Evolutionary conservation across 1,284 basidiomycete species (phyloP), one percentile per base, ranked within the genome.

Genomic region (Termitomyces sp.): DNA sequence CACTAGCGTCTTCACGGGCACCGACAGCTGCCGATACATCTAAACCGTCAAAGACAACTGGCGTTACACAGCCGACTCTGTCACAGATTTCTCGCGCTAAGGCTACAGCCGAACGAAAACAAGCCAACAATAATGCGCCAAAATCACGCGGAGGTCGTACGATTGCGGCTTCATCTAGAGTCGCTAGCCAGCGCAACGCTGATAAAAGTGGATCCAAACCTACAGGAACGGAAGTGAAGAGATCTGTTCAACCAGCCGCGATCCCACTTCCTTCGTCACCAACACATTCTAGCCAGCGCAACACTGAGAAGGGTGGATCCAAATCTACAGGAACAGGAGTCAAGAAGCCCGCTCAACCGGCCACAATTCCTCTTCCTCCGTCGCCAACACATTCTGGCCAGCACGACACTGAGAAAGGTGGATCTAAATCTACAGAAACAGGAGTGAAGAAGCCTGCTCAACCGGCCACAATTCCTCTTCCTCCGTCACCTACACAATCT

Each of bases 141-240:
- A 64, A 70, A 53, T n/a, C 74, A 71, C 41, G 72, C 72, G 51
- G 71, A 72, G 9, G 71, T 70, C 45, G 50, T 33, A 31, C 44
- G 8, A 33, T 21, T 40, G n/a, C 39, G 30, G 26, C 11, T 3
- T 11, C 21, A 35, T 46, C 45, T 9, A n/a, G 30, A 26, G 11
- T 33, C 16, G n/a, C n/a, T n/a, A n/a, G n/a, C n/a, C n/a, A n/a
- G n/a, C n/a, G n/a, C n/a, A n/a, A n/a, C n/a, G n/a, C n/a, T n/a
- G n/a, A n/a, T n/a, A n/a, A n/a, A n/a, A n/a, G n/a, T n/a, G n/a
- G n/a, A n/a, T n/a, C n/a, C n/a, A n/a, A n/a, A n/a, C n/a, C n/a
- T n/a, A n/a, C n/a, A n/a, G n/a, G n/a, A n/a, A n/a, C n/a, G n/a
- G n/a, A n/a, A n/a, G n/a, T n/a, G n/a, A n/a, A n/a, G n/a, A n/a